Percentiles rank a stretch among this genome's conserved stretches.
phyloP scores from a whole-genome alignment of 23 red algal genomes.

The Gracilaria domingensis region DNA sequence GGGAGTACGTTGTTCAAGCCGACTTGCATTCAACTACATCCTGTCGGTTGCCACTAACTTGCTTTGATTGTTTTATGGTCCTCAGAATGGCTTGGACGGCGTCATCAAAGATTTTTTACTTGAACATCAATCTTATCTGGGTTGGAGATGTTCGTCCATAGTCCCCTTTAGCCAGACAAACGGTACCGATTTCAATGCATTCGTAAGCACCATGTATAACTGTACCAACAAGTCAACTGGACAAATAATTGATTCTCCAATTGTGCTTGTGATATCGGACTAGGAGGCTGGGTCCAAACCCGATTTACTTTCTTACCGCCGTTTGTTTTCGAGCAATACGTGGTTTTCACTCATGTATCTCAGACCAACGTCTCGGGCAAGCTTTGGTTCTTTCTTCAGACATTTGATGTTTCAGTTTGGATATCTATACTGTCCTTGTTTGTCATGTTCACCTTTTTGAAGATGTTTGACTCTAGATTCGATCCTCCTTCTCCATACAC shows the following conservation, averaged over 20 bases:
- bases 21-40: no score
- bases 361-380: background rate
- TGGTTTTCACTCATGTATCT: conserved; percentile 4
- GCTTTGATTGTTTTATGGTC: background rate
- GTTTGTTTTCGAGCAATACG: conserved; percentile 18
- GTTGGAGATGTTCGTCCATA: no score
- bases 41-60: background rate
- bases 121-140: background rate
- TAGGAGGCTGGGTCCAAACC: conserved; percentile 26
- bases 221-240: background rate
- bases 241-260: background rate
- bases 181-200: background rate
- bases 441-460: conserved; percentile 13
- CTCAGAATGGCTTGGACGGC: background rate
- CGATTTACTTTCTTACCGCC: conserved; percentile 24
- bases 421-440: conserved; percentile 15
- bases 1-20: background rate
- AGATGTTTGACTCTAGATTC: conserved; percentile 27
- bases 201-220: background rate
- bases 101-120: background rate
- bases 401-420: conserved; percentile 5
- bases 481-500: background rate
- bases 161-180: no score
- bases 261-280: conserved; percentile 33
- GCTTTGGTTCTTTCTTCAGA: conserved; percentile 14